Evolutionary conservation across 805 yeast species (phyloP).

Genomic region (Kurtzmaniella cleridarum): DNA sequence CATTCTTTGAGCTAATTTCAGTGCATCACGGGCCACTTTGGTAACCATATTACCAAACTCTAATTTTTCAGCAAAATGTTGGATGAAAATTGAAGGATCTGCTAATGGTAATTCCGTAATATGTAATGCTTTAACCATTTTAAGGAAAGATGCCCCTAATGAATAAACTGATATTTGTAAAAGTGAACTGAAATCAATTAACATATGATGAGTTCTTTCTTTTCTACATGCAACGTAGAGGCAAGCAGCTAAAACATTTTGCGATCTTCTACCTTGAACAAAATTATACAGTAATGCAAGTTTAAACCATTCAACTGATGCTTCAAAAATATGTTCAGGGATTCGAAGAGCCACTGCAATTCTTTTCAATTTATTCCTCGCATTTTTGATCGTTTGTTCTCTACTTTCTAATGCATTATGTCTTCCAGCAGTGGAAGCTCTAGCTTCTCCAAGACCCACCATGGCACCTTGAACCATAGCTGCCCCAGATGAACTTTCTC

Average conservation of each 20-base stretch:
- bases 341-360: slow-evolving; percentile 76
- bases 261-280: slow-evolving; percentile 96
- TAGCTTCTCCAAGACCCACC: slow-evolving; percentile 79
- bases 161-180: slow-evolving; percentile 89
- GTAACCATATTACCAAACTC: slow-evolving; percentile 71
- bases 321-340: slow-evolving; percentile 79
- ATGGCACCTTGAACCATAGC: slow-evolving; percentile 95
- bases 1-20: slow-evolving; percentile 84
- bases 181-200: slow-evolving; percentile 89
- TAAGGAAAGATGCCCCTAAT: slow-evolving; percentile 91
- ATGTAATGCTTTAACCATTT: slow-evolving; percentile 81
- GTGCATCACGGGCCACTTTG: slow-evolving; percentile 83
- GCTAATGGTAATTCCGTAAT: slow-evolving; percentile 78
- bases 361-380: slow-evolving; percentile 69
- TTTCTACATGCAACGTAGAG: slow-evolving; percentile 91
- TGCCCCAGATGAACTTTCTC: slow-evolving; percentile 89
- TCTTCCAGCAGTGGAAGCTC: slow-evolving; percentile 63
- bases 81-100: slow-evolving; percentile 91
- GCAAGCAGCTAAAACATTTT: slow-evolving; percentile 93
- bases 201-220: slow-evolving; percentile 88
- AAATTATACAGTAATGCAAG: slow-evolving; percentile 82
- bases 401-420: slow-evolving; percentile 78
- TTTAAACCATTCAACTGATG: slow-evolving; percentile 86
- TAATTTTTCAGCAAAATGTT: slow-evolving; percentile 85
- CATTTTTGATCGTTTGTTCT: slow-evolving; percentile 84